Evolutionary conservation across 768 basidiomycete genomes (phyloP).

Genomic region (Suillus clintonianus): DNA sequence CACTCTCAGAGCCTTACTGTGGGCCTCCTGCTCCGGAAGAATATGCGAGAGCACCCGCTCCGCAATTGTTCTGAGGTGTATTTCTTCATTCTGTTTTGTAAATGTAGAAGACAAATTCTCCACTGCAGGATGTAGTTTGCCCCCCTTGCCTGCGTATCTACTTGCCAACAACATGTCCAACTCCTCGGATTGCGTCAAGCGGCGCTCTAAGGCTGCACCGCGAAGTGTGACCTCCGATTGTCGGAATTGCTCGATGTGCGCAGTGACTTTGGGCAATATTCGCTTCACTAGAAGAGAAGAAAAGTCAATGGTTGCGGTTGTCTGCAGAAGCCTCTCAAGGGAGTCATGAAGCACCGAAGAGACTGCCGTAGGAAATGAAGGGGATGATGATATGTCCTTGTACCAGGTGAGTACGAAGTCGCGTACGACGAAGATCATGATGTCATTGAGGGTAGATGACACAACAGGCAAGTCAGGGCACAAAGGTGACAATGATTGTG

Average conservation of each 20-base stretch:
- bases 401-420: slow-evolving; percentile 95
- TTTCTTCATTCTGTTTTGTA: slow-evolving; percentile 87
- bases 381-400: slow-evolving; percentile 78
- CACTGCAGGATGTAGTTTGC: slow-evolving; percentile 81
- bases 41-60: slow-evolving; percentile 71
- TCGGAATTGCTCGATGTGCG: slow-evolving; percentile 88
- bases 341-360: slow-evolving; percentile 72
- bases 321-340: slow-evolving; percentile 56
- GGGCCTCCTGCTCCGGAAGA: slow-evolving; percentile 74
- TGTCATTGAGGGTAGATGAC: slow-evolving; percentile 74
- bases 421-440: slow-evolving; percentile 77
- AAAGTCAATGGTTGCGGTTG: slow-evolving; percentile 64
- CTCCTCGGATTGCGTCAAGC: slow-evolving; percentile 87
- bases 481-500: slow-evolving; percentile 67
- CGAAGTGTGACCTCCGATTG: slow-evolving; percentile 86
- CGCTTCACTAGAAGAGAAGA: slow-evolving; percentile 78
- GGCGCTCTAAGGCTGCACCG: slow-evolving; percentile 79
- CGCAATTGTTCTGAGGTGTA: slow-evolving; percentile 72
- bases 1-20: slow-evolving; percentile 68
- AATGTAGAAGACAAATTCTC: slow-evolving; percentile 87
- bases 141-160: slow-evolving; percentile 67
- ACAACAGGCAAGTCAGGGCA: slow-evolving; percentile 64
- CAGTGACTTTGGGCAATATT: slow-evolving; percentile 85
- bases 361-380: slow-evolving; percentile 86
- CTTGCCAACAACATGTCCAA: slow-evolving; percentile 84